Evolutionary conservation across 192 early-diverging fungal genomes (phyloP), one percentile per base, ranked within the genome.

Genomic region (Entomortierella beljakovae): DNA sequence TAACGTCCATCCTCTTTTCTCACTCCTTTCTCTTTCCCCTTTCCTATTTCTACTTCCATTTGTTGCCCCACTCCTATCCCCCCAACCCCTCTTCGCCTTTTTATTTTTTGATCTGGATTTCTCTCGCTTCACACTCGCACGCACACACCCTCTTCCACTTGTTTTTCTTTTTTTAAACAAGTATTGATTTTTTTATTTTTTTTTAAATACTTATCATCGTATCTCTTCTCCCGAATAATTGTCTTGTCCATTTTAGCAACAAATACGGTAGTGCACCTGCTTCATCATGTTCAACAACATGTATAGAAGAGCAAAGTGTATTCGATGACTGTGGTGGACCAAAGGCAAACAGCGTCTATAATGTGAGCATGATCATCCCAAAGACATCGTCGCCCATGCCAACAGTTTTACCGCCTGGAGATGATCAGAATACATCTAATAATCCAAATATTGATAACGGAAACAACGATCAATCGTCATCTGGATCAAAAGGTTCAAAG

Each of bases 311-410:
- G 11, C 65, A 68, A 13, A 69, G 66, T 40, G 49, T 34, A 42
- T 77, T 67, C 43, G 74, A 77, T 43, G 32, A 77, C 58, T 77
- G 74, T 48, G 74, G 74, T 15, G 74, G 74, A 0, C 65, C 74
- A 2, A 55, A 64, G 10, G 61, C 66, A 26, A 77, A 77, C 40
- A 69, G 60, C 18, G 42, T 77, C 10, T 77, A 77, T 28, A 49
- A 31, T 22, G 65, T 77, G 0, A 54, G 35, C 25, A 16, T 52
- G 34, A 42, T 48, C 29, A 50, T 29, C 22, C 16, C 74, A 20
- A 68, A 64, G 33, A 11, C 35, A 28, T 66, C 74, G 6, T 62
- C 50, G 7, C 66, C 74, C 7, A 55, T 29, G 5, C 74, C 74
- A 0, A 68, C 72, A 0, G 40, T 75, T 40, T 26, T 32, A 20